phyloP scores from a whole-genome alignment of 257 asterid genomes.

The Thymus mandschuricus region DNA sequence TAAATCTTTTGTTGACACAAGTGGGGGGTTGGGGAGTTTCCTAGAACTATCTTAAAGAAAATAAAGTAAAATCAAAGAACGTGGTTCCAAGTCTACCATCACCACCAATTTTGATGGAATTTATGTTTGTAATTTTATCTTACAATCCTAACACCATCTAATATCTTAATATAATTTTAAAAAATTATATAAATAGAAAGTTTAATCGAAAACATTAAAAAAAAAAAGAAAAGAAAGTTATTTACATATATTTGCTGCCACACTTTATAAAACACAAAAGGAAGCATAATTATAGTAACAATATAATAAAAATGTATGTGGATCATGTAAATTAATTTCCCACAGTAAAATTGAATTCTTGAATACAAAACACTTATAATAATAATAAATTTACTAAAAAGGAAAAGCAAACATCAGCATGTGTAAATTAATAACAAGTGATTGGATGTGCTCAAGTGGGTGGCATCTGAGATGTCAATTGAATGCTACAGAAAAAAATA shows the following conservation, averaged over 20 bases:
- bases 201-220: too few species aligned
- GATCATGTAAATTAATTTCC: background rate
- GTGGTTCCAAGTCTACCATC: background rate
- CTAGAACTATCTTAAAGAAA: background rate
- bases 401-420: background rate
- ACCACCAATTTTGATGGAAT: too few species aligned
- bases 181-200: too few species aligned
- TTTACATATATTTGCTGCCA: too few species aligned
- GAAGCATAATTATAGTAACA: too few species aligned
- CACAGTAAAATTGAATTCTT: background rate
- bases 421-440: background rate
- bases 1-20: background rate
- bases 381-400: background rate
- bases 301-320: background rate
- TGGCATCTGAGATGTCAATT: slow-evolving; percentile 4
- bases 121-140: background rate
- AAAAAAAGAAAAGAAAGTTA: too few species aligned
- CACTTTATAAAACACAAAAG: too few species aligned
- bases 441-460: background rate
- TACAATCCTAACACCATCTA: background rate
- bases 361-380: background rate
- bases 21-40: background rate
- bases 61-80: background rate
- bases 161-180: background rate
- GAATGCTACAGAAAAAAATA: background rate